Base-by-base conservation (phyloP, 768 basidiomycete genomes). In the Galerina sulciceps region DNA sequence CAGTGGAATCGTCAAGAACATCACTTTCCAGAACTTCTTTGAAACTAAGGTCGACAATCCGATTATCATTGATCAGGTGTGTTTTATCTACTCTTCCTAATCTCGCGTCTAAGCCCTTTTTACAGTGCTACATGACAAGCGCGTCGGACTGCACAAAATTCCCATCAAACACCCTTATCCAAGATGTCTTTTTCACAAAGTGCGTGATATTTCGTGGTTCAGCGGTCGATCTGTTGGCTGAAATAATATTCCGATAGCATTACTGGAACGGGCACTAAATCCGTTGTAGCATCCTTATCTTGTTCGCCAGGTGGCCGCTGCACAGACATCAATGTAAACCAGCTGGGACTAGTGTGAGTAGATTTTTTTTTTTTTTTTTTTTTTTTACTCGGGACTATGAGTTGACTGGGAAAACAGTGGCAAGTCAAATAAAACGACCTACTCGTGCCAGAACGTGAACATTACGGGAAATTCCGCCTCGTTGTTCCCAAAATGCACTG, bases 301-400 rank as follows among this genome's bases (percentile, higher is more conserved):
- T 89, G 87, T 67, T 87, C 85, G 8, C 83, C 82, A 0, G 84
- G 76, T 59, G 75, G 74, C 31, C 78, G 82, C 20, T 85, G 83
- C 73, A 75, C 65, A 26, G 63, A 83, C 53, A 76, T 85, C 63
- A 80, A 75, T 45, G 76, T 84, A n/a, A 76, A 80, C 59, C 69
- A 81, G 49, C 61, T 84, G n/a, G 64, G 63, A 10, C 75, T 84
- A 5, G 65, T 76, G 83, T 84, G 59, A 56, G 79, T 74, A 5
- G 31, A 58, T 23, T 46, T 14, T 47, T 37, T 42, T 14, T n/a
- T n/a, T 20, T 10, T 45, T 14, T 11, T n/a, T n/a, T n/a, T 56
- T 55, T 34, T 2, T 20, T 42, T 31, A 31, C 2, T 41, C 6
- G 5, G 2, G 20, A 11, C 34, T 38, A 41, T 8, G 26, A 31